Conservation (phyloP, 495 filamentous ascomycete species). For the Aspergillus steynii region DNA sequence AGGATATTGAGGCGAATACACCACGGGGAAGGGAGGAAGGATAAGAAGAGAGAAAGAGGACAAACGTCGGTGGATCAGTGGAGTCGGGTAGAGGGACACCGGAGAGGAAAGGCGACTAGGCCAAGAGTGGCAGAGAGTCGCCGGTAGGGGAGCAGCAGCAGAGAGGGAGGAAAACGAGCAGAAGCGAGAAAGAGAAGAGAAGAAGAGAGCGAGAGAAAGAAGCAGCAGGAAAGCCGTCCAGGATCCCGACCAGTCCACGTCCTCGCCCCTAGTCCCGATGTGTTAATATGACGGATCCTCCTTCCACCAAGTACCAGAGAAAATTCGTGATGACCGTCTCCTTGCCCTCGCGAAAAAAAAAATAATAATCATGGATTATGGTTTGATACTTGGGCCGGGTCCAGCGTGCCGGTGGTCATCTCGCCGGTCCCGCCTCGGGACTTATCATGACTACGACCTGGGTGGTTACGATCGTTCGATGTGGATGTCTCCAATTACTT, state of each 20-base stretch:
- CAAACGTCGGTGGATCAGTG: conserved; percentile 6
- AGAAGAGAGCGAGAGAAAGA: conserved; percentile 22
- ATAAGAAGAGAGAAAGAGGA: conserved; percentile 8
- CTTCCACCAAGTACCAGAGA: conserved; percentile 34
- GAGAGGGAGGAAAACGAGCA: conserved; percentile 12
- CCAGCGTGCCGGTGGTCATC: conserved; percentile 14
- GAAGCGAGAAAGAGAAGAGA: conserved; percentile 22
- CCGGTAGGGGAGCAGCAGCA: conserved; percentile 8
- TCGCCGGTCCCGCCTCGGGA: conserved; percentile 12
- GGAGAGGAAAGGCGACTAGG: conserved; percentile 1
- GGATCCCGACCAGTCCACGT: conserved; percentile 40
- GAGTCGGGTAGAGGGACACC: not conserved
- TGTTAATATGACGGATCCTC: conserved; percentile 53
- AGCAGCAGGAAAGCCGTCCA: conserved; percentile 36
- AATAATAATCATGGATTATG: conserved; percentile 14
- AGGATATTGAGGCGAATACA: conserved; percentile 12
- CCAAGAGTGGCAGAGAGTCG: conserved; percentile 10
- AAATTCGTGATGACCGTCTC: conserved; percentile 16
- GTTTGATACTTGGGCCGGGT: conserved; percentile 9
- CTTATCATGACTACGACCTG: not conserved
- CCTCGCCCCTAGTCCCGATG: conserved; percentile 50
- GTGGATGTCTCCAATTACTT: not conserved
- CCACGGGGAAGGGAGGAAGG: conserved; percentile 6
- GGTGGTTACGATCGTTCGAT: not conserved
- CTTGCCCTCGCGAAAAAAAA: conserved; percentile 2